These are phyloP conservation scores for Trametes cinnabarina DNA, from an alignment of 768 basidiomycete species.

Conservation along the genomic window DNA sequence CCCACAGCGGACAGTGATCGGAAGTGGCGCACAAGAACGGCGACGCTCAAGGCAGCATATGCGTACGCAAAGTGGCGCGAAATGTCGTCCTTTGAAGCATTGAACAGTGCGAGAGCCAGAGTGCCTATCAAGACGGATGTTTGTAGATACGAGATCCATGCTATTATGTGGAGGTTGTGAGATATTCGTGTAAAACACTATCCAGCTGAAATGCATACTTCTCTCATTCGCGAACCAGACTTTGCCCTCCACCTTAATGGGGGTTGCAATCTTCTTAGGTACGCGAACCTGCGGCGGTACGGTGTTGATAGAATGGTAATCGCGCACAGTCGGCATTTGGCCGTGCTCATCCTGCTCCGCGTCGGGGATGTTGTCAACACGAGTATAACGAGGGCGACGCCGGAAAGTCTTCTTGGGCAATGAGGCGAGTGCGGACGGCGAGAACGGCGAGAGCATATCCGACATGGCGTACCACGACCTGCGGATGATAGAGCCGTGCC, in stretches of 20 bases:
- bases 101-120: conserved; percentile 84
- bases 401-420: conserved; percentile 42
- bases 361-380: conserved; percentile 73
- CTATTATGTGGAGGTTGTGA: conserved; percentile 35
- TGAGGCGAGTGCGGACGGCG: conserved; percentile 54
- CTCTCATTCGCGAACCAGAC: conserved; percentile 98
- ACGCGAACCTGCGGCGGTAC: conserved; percentile 65
- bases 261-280: conserved; percentile 79
- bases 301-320: conserved; percentile 73
- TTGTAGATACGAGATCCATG: conserved; percentile 93
- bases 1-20: neutral
- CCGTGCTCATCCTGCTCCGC: conserved; percentile 48
- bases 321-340: conserved; percentile 58
- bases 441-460: conserved; percentile 65
- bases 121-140: conserved; percentile 81
- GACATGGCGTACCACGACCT: conserved; percentile 63
- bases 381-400: conserved; percentile 50
- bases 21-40: conserved; percentile 50
- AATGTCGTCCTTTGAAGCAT: conserved; percentile 68
- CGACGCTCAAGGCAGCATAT: conserved; percentile 78
- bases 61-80: conserved; percentile 76
- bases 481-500: conserved; percentile 39
- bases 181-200: neutral
- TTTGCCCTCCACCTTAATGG: conserved; percentile 87
- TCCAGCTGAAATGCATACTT: conserved; percentile 48